Conservation (phyloP, 163 green algal species). For the Picocystis sp. region DNA sequence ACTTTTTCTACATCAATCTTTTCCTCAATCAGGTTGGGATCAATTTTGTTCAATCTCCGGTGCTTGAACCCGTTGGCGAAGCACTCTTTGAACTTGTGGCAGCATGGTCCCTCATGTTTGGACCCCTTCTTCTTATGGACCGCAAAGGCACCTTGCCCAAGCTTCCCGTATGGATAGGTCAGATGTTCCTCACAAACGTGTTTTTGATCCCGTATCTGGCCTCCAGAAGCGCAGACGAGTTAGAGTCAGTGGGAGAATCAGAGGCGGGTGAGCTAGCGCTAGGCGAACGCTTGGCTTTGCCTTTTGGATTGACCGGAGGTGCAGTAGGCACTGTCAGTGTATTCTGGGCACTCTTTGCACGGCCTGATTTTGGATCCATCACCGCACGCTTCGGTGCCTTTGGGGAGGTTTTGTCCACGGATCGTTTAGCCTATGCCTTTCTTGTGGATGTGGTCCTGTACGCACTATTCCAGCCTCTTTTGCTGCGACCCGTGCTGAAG, state of each 20-base stretch:
- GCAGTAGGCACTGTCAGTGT: not conserved
- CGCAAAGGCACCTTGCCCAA: conserved; percentile 6
- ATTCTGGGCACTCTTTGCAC: not conserved
- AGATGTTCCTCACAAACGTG: conserved; percentile 23
- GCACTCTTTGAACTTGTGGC: conserved; percentile 19
- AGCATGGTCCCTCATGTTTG: conserved; percentile 16
- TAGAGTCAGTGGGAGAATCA: too few species aligned
- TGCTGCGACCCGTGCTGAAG: not conserved
- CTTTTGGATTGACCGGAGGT: not conserved
- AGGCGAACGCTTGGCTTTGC: not conserved
- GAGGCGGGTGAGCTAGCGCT: too few species aligned
- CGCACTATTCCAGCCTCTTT: conserved; percentile 10
- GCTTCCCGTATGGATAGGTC: conserved; percentile 8
- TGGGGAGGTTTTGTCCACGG: not conserved
- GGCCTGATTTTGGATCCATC: conserved; percentile 1
- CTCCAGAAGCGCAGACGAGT: too few species aligned
- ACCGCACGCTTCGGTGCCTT: conserved; percentile 1
- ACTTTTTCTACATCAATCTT: conserved; percentile 20
- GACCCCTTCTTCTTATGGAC: conserved; percentile 11
- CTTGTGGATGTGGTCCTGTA: conserved; percentile 13
- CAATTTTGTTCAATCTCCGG: not conserved
- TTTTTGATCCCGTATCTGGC: conserved; percentile 15
- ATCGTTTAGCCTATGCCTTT: conserved; percentile 15
- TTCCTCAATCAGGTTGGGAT: conserved; percentile 15
- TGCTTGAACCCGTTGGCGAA: conserved; percentile 12